Conservation (phyloP, 2,329 filamentous ascomycete species). For the Ophidiomyces ophidiicola region DNA sequence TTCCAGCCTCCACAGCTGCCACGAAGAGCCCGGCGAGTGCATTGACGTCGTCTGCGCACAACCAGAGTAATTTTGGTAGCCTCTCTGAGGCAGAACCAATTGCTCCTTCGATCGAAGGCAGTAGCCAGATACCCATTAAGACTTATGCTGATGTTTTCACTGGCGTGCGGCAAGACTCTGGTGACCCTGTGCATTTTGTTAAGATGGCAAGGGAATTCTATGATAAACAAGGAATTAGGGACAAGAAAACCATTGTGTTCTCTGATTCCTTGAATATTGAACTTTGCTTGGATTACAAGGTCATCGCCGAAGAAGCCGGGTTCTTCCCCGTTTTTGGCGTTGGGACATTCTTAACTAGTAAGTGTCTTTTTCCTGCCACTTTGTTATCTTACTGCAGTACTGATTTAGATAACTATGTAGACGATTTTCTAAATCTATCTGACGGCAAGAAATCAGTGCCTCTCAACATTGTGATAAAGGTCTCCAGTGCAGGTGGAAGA, state of each 20-base stretch:
- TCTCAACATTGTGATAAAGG: conserved; percentile 95
- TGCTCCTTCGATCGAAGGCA: conserved; percentile 31
- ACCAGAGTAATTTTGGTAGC: conserved; percentile 27
- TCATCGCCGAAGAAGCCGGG: conserved; percentile 62
- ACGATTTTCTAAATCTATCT: conserved; percentile 67
- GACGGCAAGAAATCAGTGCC: conserved; percentile 75
- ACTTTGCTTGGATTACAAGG: conserved; percentile 79
- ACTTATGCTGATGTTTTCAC: conserved; percentile 73
- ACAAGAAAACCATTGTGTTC: conserved; percentile 83
- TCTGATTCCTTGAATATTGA: conserved; percentile 92
- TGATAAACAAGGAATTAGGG: conserved; percentile 58
- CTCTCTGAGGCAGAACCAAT: conserved; percentile 31
- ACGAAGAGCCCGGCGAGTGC: conserved; percentile 30
- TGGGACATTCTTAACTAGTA: conserved; percentile 83
- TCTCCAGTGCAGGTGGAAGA: conserved; percentile 69
- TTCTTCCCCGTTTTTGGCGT: conserved; percentile 86
- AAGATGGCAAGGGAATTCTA: conserved; percentile 72
- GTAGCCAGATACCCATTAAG: conserved; percentile 33
- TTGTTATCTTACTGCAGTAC: neutral
- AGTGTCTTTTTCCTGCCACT: conserved; percentile 17
- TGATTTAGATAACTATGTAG: conserved; percentile 23
- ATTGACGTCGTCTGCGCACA: conserved; percentile 31
- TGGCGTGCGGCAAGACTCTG: conserved; percentile 81
- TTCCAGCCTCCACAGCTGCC: conserved; percentile 37
- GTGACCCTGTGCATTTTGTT: conserved; percentile 69